Conservation (phyloP, 2,329 filamentous ascomycete species). For the Pseudocercospora fuligena region DNA sequence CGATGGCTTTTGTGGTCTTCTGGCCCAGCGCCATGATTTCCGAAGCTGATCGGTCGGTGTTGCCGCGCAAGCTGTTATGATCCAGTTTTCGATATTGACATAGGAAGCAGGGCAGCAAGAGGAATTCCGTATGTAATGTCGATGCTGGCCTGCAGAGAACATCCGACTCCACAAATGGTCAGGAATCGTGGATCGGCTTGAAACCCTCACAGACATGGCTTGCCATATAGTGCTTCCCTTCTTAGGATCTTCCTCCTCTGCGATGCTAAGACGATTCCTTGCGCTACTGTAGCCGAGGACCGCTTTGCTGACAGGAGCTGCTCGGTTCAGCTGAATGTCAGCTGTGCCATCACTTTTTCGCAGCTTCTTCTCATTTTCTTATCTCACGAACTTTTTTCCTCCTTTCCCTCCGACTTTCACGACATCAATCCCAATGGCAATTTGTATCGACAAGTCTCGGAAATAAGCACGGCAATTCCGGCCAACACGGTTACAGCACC, state of each 20-base stretch:
- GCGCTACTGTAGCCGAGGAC: not conserved
- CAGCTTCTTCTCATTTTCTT: not conserved
- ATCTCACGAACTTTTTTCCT: not conserved
- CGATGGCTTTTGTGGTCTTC: too few relatives aligned
- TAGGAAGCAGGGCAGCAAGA: too few relatives aligned
- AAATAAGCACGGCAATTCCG: constrained; percentile 1
- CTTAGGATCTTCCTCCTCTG: too few relatives aligned
- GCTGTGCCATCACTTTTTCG: not conserved
- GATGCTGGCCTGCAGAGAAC: not conserved
- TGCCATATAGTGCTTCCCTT: not conserved
- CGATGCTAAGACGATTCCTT: not conserved
- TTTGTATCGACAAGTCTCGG: not conserved
- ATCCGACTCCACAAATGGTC: not conserved
- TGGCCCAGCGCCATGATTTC: too few relatives aligned
- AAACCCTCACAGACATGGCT: not conserved
- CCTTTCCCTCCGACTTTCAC: too few relatives aligned
- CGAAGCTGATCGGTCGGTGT: too few relatives aligned
- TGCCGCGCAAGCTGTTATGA: too few relatives aligned
- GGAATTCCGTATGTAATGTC: not conserved
- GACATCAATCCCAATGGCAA: not conserved
- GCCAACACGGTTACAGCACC: not conserved
- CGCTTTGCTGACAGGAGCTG: not conserved
- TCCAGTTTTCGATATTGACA: too few relatives aligned
- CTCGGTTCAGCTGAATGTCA: not conserved
- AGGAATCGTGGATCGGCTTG: not conserved